Percentiles rank a stretch among this genome's conserved stretches.
Evolutionary conservation across 352 stramenopile genomes (phyloP).

Genomic region (Phytophthora pini): DNA sequence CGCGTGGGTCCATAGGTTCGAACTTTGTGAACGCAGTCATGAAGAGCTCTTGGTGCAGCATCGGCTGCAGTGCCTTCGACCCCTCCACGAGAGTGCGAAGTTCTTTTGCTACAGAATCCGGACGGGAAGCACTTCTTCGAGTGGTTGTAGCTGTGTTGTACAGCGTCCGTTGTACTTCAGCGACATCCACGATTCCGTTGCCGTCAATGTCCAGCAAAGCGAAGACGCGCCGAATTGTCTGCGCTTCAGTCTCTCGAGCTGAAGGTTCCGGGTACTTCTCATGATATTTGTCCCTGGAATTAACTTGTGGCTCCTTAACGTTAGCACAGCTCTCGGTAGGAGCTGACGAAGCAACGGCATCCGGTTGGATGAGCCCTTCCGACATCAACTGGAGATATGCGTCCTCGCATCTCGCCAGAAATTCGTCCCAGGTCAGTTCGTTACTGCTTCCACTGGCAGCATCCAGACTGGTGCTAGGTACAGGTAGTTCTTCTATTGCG

Average conservation of each 20-base stretch:
- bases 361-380: conserved; percentile 36
- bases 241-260: conserved; percentile 46
- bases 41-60: conserved; percentile 67
- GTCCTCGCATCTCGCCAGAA: conserved; percentile 52
- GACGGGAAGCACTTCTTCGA: conserved; percentile 4
- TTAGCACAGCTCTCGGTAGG: too few relatives aligned
- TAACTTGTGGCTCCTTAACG: too few relatives aligned
- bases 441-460: conserved; percentile 10
- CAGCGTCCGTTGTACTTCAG: conserved; percentile 59
- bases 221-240: conserved; percentile 64
- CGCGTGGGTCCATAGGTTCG: conserved; percentile 58
- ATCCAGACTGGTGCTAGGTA: background rate
- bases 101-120: conserved; percentile 10
- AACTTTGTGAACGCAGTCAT: conserved; percentile 69
- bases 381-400: conserved; percentile 55
- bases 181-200: conserved; percentile 67
- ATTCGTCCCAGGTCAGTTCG: conserved; percentile 64
- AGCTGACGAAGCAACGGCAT: background rate
- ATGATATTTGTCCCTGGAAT: background rate
- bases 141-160: conserved; percentile 32
- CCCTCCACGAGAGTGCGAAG: conserved; percentile 45
- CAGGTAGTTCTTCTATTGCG: background rate
- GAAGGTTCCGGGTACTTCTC: conserved; percentile 9
- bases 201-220: conserved; percentile 59
- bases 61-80: conserved; percentile 60